phyloP scores from a whole-genome alignment of 805 yeast species.

The Candida vaughaniae region DNA sequence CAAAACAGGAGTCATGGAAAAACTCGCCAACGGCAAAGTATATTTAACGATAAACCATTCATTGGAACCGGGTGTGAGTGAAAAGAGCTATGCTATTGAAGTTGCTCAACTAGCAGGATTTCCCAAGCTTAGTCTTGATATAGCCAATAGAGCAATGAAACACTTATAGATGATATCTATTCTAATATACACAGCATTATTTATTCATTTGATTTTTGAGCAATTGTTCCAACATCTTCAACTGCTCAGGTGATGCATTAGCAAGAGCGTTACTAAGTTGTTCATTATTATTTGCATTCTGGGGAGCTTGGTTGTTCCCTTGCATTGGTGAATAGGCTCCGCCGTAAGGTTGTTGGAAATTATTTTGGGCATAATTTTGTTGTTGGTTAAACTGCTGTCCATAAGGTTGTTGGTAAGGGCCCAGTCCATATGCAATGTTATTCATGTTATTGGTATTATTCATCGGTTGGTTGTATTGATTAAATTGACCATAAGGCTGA shows the following conservation, averaged over 20 bases:
- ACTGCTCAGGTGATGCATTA: slow-evolving; percentile 19
- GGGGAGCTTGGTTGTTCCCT: slow-evolving; percentile 3
- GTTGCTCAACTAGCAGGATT: slow-evolving; percentile 81
- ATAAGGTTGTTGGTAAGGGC: slow-evolving; percentile 2
- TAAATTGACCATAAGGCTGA: not conserved
- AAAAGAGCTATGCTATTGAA: slow-evolving; percentile 70
- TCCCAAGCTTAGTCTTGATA: slow-evolving; percentile 55
- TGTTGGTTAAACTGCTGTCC: slow-evolving; percentile 4
- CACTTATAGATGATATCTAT: slow-evolving; percentile 3
- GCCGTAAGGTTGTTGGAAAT: not conserved
- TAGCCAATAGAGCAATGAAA: slow-evolving; percentile 42
- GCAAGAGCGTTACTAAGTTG: slow-evolving; percentile 11
- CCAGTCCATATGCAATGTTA: no score
- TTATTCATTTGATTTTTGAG: slow-evolving; percentile 20
- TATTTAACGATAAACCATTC: slow-evolving; percentile 52
- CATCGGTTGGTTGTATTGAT: not conserved
- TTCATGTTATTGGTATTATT: not conserved
- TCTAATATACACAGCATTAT: slow-evolving; percentile 9
- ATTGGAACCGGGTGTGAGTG: slow-evolving; percentile 65
- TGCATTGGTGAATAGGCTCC: slow-evolving; percentile 7
- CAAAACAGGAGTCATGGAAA: slow-evolving; percentile 29
- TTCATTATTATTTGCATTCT: slow-evolving; percentile 4
- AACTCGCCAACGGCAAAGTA: slow-evolving; percentile 13
- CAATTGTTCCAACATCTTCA: slow-evolving; percentile 27
- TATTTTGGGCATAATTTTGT: slow-evolving; percentile 7